Percentiles rank a stretch among this genome's conserved stretches.
Evolutionary conservation across 495 filamentous ascomycete species (phyloP).

Genomic region (Sporormia fimetaria): DNA sequence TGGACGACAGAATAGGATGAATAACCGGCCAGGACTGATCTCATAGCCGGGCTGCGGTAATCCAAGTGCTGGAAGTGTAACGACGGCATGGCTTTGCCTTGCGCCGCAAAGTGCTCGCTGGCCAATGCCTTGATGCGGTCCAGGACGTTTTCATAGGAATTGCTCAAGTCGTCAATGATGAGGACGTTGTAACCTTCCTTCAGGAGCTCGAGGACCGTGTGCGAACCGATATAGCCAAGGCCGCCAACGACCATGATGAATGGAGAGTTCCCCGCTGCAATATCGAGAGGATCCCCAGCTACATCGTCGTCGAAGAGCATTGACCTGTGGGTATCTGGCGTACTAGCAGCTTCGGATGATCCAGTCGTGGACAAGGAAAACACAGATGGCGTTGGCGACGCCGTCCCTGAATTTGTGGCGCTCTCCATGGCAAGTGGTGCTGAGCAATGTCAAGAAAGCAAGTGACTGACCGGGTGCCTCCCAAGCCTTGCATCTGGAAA

Average conservation of each 20-base stretch:
- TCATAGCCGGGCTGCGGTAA: slow-evolving; percentile 37
- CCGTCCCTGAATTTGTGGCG: slow-evolving; percentile 9
- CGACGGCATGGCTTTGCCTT: slow-evolving; percentile 35
- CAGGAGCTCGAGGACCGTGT: slow-evolving; percentile 51
- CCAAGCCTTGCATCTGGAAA: slow-evolving; percentile 17
- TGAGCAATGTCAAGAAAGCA: slow-evolving; percentile 10
- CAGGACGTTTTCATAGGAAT: slow-evolving; percentile 45
- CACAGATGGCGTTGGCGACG: slow-evolving; percentile 18
- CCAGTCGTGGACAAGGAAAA: slow-evolving; percentile 18
- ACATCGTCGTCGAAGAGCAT: slow-evolving; percentile 29
- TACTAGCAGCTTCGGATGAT: slow-evolving; percentile 17
- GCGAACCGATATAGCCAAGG: slow-evolving; percentile 55
- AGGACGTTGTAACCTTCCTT: slow-evolving; percentile 52
- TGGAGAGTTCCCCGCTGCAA: slow-evolving; percentile 7
- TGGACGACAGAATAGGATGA: slow-evolving; percentile 7
- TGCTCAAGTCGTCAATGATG: slow-evolving; percentile 54
- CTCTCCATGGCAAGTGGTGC: slow-evolving; percentile 13
- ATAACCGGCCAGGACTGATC: slow-evolving; percentile 24
- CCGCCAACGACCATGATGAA: slow-evolving; percentile 53
- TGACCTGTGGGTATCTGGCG: slow-evolving; percentile 25
- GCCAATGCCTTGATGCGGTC: slow-evolving; percentile 42
- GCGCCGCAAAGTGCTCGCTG: slow-evolving; percentile 37
- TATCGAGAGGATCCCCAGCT: slow-evolving; percentile 24
- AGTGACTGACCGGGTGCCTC: slow-evolving; percentile 13
- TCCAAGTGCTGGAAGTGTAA: slow-evolving; percentile 48